Percentiles rank a stretch among this genome's conserved stretches.
Evolutionary conservation across 2,329 filamentous ascomycete genomes (phyloP).

Genomic region (Akanthomyces muscarius): DNA sequence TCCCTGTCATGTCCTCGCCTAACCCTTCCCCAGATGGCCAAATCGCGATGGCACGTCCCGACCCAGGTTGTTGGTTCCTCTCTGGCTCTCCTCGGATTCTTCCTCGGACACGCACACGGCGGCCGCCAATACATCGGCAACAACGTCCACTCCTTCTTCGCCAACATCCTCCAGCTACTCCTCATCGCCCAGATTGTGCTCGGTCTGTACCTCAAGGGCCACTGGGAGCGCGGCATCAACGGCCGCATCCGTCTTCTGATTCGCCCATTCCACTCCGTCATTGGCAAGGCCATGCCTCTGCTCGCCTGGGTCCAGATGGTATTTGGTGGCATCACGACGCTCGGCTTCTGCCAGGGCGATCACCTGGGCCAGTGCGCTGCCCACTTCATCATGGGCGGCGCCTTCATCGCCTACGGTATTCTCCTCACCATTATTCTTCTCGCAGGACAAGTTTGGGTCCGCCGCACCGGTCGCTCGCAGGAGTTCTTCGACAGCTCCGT

Average conservation of each 20-base stretch:
- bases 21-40: constrained; percentile 61
- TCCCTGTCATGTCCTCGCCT: background rate
- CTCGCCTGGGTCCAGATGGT: constrained; percentile 91
- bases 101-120: constrained; percentile 85
- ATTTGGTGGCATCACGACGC: constrained; percentile 86
- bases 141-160: constrained; percentile 80
- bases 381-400: constrained; percentile 98
- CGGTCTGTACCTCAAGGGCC: constrained; percentile 83
- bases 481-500: constrained; percentile 94
- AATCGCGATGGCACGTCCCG: constrained; percentile 91
- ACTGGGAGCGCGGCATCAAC: constrained; percentile 80
- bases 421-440: constrained; percentile 80
- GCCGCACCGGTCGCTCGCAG: constrained; percentile 77
- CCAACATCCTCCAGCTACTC: constrained; percentile 74
- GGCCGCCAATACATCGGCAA: constrained; percentile 73
- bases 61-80: constrained; percentile 71
- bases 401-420: constrained; percentile 92
- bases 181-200: constrained; percentile 72
- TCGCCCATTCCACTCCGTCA: constrained; percentile 69
- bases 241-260: constrained; percentile 70
- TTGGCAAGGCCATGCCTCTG: constrained; percentile 85
- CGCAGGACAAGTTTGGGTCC: constrained; percentile 84
- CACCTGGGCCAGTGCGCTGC: constrained; percentile 89
- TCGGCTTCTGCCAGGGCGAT: constrained; percentile 90
- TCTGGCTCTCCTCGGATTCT: constrained; percentile 79